Base-by-base conservation (phyloP, 176 grass and related monocot species). In the Olyra latifolia region DNA sequence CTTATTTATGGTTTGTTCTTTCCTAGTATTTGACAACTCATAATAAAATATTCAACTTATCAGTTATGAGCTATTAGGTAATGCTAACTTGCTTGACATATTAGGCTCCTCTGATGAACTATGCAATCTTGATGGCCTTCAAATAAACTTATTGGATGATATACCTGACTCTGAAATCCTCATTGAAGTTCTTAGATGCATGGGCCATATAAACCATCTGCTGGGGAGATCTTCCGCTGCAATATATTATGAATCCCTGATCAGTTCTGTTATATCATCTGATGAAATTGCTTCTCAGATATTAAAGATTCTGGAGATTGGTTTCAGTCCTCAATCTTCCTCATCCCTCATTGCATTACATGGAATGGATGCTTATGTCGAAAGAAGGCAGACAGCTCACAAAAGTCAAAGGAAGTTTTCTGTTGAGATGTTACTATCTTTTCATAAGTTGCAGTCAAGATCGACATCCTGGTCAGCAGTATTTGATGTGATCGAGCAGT, bases 331-430 rank as follows among this genome's bases (percentile, higher is more conserved):
- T 79, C 66, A 93, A 68, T 79, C 82, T 83, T 74, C 89, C 14
- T 69, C 91, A 39, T 87, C 90, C 75, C 84, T 98, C 53, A 73
- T 79, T 78, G 45, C 88, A 71, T 87, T 90, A 93, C 65, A 93
- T 74, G 95, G 95, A 67, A 67, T 56, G 15, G 92, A 95, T 91
- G 82, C 88, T 90, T 88, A 92, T 81, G 78, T 88, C 65, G 86
- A 81, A 80, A 95, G 88, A 86, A 90, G 82, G 75, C 83, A 95
- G 75, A 75, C 58, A 14, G 76, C 87, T 71, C 92, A 98, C 63
- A 98, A 72, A 87, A 89, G 73, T 73, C 95, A 95, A 79, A 91
- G 95, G 78, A 98, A 89, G 81, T 98, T 98, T 88, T 87, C 92
- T 66, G 92, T 95, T 74, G 92, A 98, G 79, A 98, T 98, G 82